Evolutionary conservation across 768 basidiomycete species (phyloP).

Genomic region (Suillus paluster): DNA sequence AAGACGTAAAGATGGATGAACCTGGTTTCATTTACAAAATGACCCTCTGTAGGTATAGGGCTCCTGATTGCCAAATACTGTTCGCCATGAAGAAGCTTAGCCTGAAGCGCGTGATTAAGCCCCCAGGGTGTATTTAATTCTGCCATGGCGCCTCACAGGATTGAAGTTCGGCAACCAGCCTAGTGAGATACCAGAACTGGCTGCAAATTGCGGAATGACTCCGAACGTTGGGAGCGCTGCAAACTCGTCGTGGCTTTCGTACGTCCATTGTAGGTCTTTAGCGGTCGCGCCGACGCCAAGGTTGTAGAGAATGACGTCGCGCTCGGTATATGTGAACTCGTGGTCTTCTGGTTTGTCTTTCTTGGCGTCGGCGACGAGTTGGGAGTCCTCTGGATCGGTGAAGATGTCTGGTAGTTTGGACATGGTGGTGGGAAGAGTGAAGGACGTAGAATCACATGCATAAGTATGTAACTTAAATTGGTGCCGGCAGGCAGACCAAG

Average conservation of each 20-base stretch:
- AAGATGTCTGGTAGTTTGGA: conserved; percentile 54
- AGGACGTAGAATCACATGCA: conserved; percentile 10
- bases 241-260: conserved; percentile 88
- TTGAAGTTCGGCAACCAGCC: conserved; percentile 97
- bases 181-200: conserved; percentile 66
- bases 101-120: conserved; percentile 45
- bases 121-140: conserved; percentile 7
- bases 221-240: conserved; percentile 91
- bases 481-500: too few relatives aligned
- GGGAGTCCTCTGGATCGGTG: conserved; percentile 80
- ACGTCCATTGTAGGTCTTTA: conserved; percentile 90
- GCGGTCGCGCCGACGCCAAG: conserved; percentile 93
- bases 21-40: conserved; percentile 77
- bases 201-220: conserved; percentile 88
- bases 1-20: conserved; percentile 31
- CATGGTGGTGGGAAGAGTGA: conserved; percentile 23
- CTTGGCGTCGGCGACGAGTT: conserved; percentile 84
- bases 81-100: conserved; percentile 97
- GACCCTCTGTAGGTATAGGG: conserved; percentile 84
- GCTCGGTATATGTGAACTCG: conserved; percentile 80
- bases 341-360: conserved; percentile 53
- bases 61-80: conserved; percentile 90
- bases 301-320: conserved; percentile 94
- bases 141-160: conserved; percentile 57
- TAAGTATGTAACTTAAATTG: too few relatives aligned